Percentiles rank a stretch among this genome's conserved stretches.
Conservation (phyloP, 305 asterid species). For the Caryopteris hybrid region DNA sequence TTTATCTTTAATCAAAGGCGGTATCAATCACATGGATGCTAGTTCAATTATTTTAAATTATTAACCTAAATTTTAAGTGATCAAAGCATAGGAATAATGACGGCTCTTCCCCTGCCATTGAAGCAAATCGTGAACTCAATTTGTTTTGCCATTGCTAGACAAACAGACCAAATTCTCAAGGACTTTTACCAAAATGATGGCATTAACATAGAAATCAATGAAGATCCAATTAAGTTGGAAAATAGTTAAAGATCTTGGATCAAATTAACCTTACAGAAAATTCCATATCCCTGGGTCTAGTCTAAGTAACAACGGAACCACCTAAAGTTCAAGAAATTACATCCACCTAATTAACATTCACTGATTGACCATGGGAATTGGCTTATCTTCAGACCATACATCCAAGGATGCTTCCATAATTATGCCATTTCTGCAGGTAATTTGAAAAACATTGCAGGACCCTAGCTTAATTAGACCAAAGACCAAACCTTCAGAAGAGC, state of each 20-base stretch:
- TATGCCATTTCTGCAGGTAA: too few species aligned
- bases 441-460: neutral
- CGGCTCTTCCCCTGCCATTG: neutral
- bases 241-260: neutral
- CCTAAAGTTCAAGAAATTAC: neutral
- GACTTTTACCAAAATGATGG: neutral
- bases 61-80: neutral
- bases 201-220: neutral
- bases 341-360: neutral
- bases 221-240: neutral
- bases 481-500: neutral
- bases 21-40: neutral
- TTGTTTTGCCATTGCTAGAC: neutral
- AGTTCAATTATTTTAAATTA: neutral
- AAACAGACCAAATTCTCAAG: neutral
- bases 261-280: neutral
- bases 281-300: neutral
- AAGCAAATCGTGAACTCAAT: neutral
- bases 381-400: neutral
- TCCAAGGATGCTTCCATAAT: neutral
- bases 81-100: neutral
- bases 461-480: neutral
- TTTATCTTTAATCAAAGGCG: conserved; percentile 10
- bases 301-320: neutral
- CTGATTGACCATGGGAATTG: neutral